Conservation (phyloP, 805 yeast species). For the Teunomyces barrocoloradensis region DNA sequence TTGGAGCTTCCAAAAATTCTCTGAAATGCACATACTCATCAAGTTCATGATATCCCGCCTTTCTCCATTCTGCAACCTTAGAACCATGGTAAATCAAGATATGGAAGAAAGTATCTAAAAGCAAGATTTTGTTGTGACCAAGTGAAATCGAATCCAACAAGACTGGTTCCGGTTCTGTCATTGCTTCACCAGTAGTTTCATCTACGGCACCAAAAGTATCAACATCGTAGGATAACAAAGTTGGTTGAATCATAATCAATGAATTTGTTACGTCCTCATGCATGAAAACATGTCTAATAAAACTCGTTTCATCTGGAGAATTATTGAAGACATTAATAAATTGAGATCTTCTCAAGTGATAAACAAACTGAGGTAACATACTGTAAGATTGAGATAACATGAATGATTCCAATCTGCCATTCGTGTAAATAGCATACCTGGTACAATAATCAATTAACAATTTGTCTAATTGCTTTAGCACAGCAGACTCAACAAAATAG, state of each 20-base stretch:
- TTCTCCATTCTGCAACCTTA: conserved; percentile 64
- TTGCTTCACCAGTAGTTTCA: conserved; percentile 27
- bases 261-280: conserved; percentile 62
- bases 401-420: conserved; percentile 48
- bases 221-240: conserved; percentile 56
- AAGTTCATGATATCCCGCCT: conserved; percentile 58
- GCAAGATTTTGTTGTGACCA: conserved; percentile 52
- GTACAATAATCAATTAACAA: conserved; percentile 46
- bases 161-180: conserved; percentile 58
- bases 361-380: conserved; percentile 64
- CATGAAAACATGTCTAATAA: conserved; percentile 58
- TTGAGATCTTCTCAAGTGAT: conserved; percentile 63
- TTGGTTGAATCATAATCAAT: conserved; percentile 68
- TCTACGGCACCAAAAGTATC: conserved; percentile 37
- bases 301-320: conserved; percentile 72
- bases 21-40: conserved; percentile 60
- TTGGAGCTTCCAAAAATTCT: conserved; percentile 59
- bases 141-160: conserved; percentile 62
- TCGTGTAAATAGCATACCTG: conserved; percentile 47
- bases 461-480: conserved; percentile 50
- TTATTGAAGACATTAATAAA: conserved; percentile 65
- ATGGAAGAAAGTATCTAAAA: conserved; percentile 69
- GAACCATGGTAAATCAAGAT: conserved; percentile 66
- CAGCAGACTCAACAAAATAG: conserved; percentile 24
- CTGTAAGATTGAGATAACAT: conserved; percentile 48